Conservation (phyloP, 306 rosid species). For the Dryas octopetala region DNA sequence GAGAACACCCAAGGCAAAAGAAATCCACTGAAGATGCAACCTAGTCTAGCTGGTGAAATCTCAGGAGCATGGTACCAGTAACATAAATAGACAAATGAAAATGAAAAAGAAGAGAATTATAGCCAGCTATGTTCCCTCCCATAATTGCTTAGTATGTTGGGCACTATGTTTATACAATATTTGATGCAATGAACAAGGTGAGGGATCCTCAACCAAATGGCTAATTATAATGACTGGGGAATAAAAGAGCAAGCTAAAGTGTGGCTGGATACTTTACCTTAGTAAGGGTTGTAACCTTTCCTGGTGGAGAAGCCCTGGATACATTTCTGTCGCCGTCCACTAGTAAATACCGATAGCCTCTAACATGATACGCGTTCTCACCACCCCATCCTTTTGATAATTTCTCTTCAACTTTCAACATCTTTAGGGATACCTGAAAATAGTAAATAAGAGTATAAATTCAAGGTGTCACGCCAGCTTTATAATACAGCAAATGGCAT, state of each 20-base stretch:
- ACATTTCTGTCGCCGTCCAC: constrained; percentile 75
- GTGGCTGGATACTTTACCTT: constrained; percentile 54
- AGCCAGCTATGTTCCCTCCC: neutral
- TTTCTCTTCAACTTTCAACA: constrained; percentile 89
- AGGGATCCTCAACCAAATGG: neutral
- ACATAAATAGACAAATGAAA: neutral
- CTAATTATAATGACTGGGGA: neutral
- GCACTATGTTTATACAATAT: neutral
- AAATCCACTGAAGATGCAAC: constrained; percentile 1
- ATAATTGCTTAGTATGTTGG: neutral
- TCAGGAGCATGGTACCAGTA: neutral
- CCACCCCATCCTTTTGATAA: constrained; percentile 99
- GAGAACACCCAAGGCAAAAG: neutral
- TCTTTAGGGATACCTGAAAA: constrained; percentile 71
- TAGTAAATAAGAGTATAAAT: constrained; percentile 26
- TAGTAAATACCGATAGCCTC: constrained; percentile 88
- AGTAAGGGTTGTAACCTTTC: constrained; percentile 83
- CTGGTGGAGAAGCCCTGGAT: constrained; percentile 95
- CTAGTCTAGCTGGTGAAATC: neutral
- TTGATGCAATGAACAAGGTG: neutral
- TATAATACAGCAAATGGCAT: too few species aligned
- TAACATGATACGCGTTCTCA: constrained; percentile 93
- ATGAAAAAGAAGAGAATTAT: neutral
- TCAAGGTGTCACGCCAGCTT: constrained; percentile 14
- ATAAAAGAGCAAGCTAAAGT: neutral